A percentile compares a stretch with the other conserved stretches of the same genome.
phyloP scores from a whole-genome alignment of 129 eudicot species.

The Pittosporum tobira region DNA sequence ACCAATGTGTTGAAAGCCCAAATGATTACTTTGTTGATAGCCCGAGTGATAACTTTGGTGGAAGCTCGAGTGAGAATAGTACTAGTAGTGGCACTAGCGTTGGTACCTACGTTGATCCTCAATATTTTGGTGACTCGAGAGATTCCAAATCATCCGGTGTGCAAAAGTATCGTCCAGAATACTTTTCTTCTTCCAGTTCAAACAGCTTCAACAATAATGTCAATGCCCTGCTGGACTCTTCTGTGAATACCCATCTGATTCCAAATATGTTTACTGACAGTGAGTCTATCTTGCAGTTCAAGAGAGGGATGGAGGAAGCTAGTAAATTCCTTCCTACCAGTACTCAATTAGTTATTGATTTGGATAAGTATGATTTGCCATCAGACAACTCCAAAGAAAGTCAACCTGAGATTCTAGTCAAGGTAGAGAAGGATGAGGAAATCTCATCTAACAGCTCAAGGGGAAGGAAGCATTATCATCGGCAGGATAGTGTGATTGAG shows the following conservation, averaged over 20 bases:
- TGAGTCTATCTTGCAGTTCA: slow-evolving; percentile 53
- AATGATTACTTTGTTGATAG: slow-evolving; percentile 33
- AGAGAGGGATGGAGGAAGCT: slow-evolving; percentile 81
- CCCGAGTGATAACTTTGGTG: slow-evolving; percentile 26
- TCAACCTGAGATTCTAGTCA: slow-evolving; percentile 20
- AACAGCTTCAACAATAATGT: slow-evolving; percentile 20
- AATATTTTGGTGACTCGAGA: slow-evolving; percentile 36
- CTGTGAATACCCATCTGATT: slow-evolving; percentile 14
- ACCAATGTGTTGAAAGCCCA: slow-evolving; percentile 25
- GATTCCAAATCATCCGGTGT: slow-evolving; percentile 27
- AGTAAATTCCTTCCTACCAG: slow-evolving; percentile 62
- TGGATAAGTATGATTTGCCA: slow-evolving; percentile 46
- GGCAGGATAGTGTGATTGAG: slow-evolving; percentile 41
- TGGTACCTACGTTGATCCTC: slow-evolving; percentile 27
- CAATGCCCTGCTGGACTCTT: slow-evolving; percentile 24
- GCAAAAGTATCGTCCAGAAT: slow-evolving; percentile 17
- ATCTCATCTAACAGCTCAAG: slow-evolving; percentile 23
- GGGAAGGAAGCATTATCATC: slow-evolving; percentile 55
- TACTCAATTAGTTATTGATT: slow-evolving; percentile 40
- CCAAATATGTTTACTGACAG: slow-evolving; percentile 35
- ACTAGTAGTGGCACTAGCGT: slow-evolving; percentile 35
- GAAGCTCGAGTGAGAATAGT: slow-evolving; percentile 40
- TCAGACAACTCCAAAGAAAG: slow-evolving; percentile 24
- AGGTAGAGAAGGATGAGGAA: slow-evolving; percentile 46
- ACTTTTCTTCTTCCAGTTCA: not conserved